Evolutionary conservation across 306 rosid species (phyloP).

Genomic region (Pyrus bretschneideri): DNA sequence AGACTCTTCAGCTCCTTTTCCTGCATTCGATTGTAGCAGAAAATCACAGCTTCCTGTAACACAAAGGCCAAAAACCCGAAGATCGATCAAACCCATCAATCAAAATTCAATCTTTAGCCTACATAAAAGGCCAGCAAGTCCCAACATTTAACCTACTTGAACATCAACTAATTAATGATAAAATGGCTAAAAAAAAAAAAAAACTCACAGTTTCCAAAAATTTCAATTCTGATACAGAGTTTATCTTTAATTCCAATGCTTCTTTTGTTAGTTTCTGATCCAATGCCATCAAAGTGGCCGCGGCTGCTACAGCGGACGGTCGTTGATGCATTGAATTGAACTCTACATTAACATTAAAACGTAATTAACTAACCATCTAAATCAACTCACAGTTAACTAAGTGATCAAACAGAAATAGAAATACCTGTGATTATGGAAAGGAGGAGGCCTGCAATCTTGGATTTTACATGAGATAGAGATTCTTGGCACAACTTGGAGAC

Average conservation of each 20-base stretch:
- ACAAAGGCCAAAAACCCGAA: neutral
- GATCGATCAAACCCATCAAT: neutral
- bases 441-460: slow-evolving; percentile 38
- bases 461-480: slow-evolving; percentile 27
- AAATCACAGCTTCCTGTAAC: slow-evolving; percentile 50
- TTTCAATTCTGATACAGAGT: slow-evolving; percentile 33
- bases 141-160: neutral
- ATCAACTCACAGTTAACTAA: neutral
- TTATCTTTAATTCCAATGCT: slow-evolving; percentile 49
- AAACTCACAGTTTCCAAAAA: slow-evolving; percentile 7
- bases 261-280: slow-evolving; percentile 43
- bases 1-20: slow-evolving; percentile 6
- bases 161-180: neutral
- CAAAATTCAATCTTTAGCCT: neutral
- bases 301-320: slow-evolving; percentile 74
- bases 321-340: slow-evolving; percentile 46
- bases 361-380: neutral
- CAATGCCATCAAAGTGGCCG: slow-evolving; percentile 55
- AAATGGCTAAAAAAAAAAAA: neutral
- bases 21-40: slow-evolving; percentile 45
- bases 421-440: slow-evolving; percentile 46
- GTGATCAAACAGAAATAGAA: neutral
- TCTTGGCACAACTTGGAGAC: slow-evolving; percentile 36
- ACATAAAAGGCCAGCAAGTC: neutral
- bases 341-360: slow-evolving; percentile 37